These are phyloP conservation scores for Luffa aegyptiaca DNA, from an alignment of 306 rosid genomes.

Conservation along the genomic window DNA sequence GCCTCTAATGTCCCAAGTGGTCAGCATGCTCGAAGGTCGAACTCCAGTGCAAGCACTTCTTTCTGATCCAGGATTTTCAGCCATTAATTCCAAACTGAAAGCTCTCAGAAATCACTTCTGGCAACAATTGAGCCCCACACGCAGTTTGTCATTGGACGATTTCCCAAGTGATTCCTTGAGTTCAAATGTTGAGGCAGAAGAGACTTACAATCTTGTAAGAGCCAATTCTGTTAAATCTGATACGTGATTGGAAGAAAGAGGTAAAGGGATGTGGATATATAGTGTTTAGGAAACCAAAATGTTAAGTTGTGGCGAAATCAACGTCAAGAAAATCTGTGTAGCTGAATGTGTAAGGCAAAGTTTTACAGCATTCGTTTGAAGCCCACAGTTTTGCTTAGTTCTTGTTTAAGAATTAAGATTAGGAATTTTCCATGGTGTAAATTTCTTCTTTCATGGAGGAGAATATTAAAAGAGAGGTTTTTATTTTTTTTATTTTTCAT, in stretches of 20 bases:
- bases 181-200: constrained; percentile 35
- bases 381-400: not conserved
- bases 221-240: constrained; percentile 28
- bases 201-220: constrained; percentile 23
- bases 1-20: constrained; percentile 79
- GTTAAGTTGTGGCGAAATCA: not conserved
- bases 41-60: constrained; percentile 61
- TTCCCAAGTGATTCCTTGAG: constrained; percentile 36
- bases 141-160: constrained; percentile 38
- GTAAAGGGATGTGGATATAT: not conserved
- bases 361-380: not conserved
- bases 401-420: not conserved
- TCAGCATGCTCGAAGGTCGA: constrained; percentile 93
- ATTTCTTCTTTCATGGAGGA: not conserved
- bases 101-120: constrained; percentile 70
- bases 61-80: constrained; percentile 70
- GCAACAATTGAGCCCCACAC: constrained; percentile 59
- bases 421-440: not conserved
- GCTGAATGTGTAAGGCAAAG: constrained; percentile 5
- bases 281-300: not conserved
- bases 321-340: not conserved
- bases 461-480: not conserved
- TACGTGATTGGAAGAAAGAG: not conserved
- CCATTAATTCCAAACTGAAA: constrained; percentile 43
- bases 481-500: not conserved